Conservation (phyloP, 805 yeast genomes). For the Maudiozyma serrabonitensis region DNA sequence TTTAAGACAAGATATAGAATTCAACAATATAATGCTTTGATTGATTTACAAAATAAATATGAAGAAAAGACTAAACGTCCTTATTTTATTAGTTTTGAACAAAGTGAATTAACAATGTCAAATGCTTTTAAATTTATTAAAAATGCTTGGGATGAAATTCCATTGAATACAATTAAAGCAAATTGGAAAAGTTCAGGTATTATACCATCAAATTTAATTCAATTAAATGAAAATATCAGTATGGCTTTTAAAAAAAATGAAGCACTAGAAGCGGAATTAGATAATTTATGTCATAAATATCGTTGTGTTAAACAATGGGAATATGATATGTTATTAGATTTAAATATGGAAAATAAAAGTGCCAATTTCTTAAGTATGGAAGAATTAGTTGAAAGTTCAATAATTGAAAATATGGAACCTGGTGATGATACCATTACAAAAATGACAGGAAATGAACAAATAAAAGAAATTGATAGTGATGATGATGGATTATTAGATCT, state of each 20-base stretch:
- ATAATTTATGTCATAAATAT: conserved; percentile 37
- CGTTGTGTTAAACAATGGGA: conserved; percentile 51
- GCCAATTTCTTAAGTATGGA: conserved; percentile 45
- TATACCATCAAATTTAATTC: conserved; percentile 28
- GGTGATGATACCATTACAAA: conserved; percentile 3
- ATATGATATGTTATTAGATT: conserved; percentile 41
- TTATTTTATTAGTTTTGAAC: conserved; percentile 26
- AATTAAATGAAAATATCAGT: conserved; percentile 22
- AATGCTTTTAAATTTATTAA: conserved; percentile 51
- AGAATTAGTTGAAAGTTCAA: conserved; percentile 52
- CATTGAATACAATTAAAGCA: conserved; percentile 30
- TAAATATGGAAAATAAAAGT: conserved; percentile 35
- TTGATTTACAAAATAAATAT: conserved; percentile 22
- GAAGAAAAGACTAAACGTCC: conserved; percentile 8
- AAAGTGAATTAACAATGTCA: conserved; percentile 41
- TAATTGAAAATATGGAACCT: conserved; percentile 38
- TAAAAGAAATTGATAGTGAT: conserved; percentile 4
- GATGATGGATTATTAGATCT: conserved; percentile 6
- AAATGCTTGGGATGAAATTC: conserved; percentile 42
- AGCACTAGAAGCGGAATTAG: conserved; percentile 33
- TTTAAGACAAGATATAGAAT: conserved; percentile 48
- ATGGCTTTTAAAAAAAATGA: conserved; percentile 30
- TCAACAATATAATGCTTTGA: conserved; percentile 41
- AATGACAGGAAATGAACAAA: not conserved
- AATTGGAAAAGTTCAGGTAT: conserved; percentile 38